Evolutionary conservation across 164 flowering plant species (phyloP).

Genomic region (Brasenia schreberi): DNA sequence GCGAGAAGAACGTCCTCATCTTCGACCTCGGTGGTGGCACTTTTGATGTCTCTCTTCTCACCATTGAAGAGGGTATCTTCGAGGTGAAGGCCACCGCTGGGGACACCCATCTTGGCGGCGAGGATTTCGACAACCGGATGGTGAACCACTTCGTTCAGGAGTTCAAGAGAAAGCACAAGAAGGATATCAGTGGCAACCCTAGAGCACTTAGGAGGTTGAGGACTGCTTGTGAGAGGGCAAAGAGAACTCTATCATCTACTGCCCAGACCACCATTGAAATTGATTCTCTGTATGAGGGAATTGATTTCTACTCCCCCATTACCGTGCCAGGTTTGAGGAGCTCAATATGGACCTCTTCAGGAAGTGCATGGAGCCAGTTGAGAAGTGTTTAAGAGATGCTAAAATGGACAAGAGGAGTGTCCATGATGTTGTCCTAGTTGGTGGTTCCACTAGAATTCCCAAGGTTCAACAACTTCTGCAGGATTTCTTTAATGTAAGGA

Average conservation of each 20-base stretch:
- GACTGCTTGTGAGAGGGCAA: slow-evolving; percentile 56
- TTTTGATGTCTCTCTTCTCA: slow-evolving; percentile 56
- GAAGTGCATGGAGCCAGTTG: slow-evolving; percentile 72
- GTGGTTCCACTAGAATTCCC: slow-evolving; percentile 65
- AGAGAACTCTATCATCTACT: slow-evolving; percentile 60
- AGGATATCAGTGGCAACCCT: slow-evolving; percentile 56
- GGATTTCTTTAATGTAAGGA: slow-evolving; percentile 74
- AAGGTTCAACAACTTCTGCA: slow-evolving; percentile 61
- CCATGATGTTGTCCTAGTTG: slow-evolving; percentile 56
- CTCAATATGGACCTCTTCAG: slow-evolving; percentile 65
- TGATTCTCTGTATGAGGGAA: slow-evolving; percentile 51
- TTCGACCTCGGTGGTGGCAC: slow-evolving; percentile 71
- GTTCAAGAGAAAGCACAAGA: slow-evolving; percentile 62
- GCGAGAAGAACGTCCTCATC: slow-evolving; percentile 61
- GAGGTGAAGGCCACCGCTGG: slow-evolving; percentile 69
- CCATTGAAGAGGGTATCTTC: slow-evolving; percentile 65
- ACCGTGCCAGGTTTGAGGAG: slow-evolving; percentile 61
- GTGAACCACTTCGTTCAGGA: slow-evolving; percentile 59
- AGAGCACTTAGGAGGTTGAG: slow-evolving; percentile 57
- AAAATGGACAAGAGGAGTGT: slow-evolving; percentile 60
- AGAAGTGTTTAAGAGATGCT: slow-evolving; percentile 69
- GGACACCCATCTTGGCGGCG: slow-evolving; percentile 57
- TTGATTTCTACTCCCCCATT: slow-evolving; percentile 59
- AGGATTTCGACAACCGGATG: slow-evolving; percentile 63
- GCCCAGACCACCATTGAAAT: slow-evolving; percentile 57